Conservation (phyloP, 2,329 filamentous ascomycete genomes). For the Macrophomina tecta region DNA sequence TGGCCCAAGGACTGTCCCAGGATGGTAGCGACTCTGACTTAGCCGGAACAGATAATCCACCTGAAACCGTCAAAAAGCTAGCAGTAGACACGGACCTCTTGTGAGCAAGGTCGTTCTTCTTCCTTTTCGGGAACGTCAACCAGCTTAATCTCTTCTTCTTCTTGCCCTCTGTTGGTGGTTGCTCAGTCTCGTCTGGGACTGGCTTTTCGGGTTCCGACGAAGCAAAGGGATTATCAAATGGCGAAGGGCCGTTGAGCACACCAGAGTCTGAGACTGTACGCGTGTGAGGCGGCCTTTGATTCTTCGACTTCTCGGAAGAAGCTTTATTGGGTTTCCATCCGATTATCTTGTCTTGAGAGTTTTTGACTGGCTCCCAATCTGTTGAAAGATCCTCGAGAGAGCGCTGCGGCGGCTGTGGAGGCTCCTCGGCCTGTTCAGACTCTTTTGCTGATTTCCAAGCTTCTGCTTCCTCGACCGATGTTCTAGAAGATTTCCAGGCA, state of each 20-base stretch:
- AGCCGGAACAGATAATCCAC: not conserved
- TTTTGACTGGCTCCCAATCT: not conserved
- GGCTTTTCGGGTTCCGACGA: not conserved
- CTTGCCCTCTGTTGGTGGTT: slow-evolving; percentile 5
- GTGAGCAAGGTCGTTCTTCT: slow-evolving; percentile 20
- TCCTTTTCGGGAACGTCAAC: slow-evolving; percentile 15
- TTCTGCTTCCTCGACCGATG: not conserved
- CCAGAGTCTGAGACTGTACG: slow-evolving; percentile 12
- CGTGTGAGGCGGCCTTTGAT: not conserved
- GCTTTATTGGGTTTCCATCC: slow-evolving; percentile 3
- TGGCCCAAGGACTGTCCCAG: slow-evolving; percentile 19
- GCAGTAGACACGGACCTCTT: slow-evolving; percentile 23
- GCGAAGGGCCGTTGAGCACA: not conserved
- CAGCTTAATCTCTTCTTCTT: slow-evolving; percentile 25
- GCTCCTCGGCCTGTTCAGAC: not conserved
- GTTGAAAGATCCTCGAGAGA: not conserved
- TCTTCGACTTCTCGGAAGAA: not conserved
- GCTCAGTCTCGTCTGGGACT: not conserved
- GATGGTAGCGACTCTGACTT: slow-evolving; percentile 9
- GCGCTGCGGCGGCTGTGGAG: not conserved
- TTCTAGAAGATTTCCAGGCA: slow-evolving; percentile 1
- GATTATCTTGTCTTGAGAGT: slow-evolving; percentile 3
- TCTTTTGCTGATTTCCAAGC: not conserved
- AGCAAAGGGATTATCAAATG: slow-evolving; percentile 22
- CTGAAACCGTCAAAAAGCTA: slow-evolving; percentile 13